Base-by-base conservation (phyloP, 1,139 yeast species). In the Fermentozyma sake region DNA sequence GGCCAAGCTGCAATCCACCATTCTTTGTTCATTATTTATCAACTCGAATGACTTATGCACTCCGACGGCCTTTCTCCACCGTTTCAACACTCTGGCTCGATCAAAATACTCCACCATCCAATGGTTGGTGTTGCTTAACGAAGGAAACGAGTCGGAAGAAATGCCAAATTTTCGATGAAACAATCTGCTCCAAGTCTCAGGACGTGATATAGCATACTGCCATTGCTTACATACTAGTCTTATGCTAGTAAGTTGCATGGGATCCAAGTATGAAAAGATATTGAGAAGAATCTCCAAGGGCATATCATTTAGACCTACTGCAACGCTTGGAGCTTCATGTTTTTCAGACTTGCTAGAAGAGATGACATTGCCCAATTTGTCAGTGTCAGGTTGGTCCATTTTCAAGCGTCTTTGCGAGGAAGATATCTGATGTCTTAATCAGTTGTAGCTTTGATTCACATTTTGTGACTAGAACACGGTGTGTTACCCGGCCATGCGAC, bases 201-300 rank as follows among this genome's bases (percentile, higher is more conserved):
- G 72, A 45, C 79, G 79, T 34, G 66, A 65, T 4, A 78, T 67
- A 5, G 76, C 61, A 23, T 46, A 44, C 32, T 69, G 53, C 72
- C 85, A 75, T 12, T 57, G 47, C 22, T 54, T 63, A 41, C 85
- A 78, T 3, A 79, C 81, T 23, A 65, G 52, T 16, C 78, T 62
- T 12, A 76, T 47, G 14, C 55, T 54, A 29, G 61, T 56, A 22
- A 80, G 57, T 27, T 79, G 76, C 8, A 59, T 48, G 4, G 80
- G 75, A 28, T 78, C 83, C 11, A 79, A 58, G 35, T 71, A 58
- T 15, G 79, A 61, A 38, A 80, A 72, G 12, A 79, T 60, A 28
- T 65, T 58, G 27, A 76, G 68, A 34, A 79, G 55, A 4, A 79
- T 46, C 47, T 80, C 91, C 1, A 61, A 43, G 1, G 89, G 89